Percentiles rank a stretch among this genome's conserved stretches.
phyloP scores from a whole-genome alignment of 2,329 filamentous ascomycete genomes.

The Sclerotinia trifoliorum region DNA sequence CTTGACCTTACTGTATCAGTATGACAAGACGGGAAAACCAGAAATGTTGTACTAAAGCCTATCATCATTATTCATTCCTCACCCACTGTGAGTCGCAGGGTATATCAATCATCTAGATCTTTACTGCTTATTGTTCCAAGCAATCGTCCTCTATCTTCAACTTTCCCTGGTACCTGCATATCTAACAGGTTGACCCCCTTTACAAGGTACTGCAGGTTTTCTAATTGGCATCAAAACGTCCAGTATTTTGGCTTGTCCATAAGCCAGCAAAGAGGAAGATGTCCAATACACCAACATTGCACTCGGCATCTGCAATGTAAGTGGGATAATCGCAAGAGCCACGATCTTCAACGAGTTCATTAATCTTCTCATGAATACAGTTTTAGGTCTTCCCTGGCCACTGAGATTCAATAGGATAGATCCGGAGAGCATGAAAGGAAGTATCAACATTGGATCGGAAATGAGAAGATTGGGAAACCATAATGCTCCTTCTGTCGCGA shows the following conservation, averaged over 20 bases:
- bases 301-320: slow-evolving; percentile 44
- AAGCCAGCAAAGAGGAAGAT: slow-evolving; percentile 45
- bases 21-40: neutral
- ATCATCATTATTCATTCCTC: slow-evolving; percentile 11
- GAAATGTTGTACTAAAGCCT: neutral
- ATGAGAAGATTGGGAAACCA: slow-evolving; percentile 59
- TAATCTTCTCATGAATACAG: slow-evolving; percentile 32
- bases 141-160: neutral
- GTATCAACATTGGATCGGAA: slow-evolving; percentile 50
- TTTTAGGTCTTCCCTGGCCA: slow-evolving; percentile 23
- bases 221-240: slow-evolving; percentile 43
- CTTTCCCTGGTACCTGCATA: slow-evolving; percentile 7
- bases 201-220: slow-evolving; percentile 38
- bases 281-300: slow-evolving; percentile 53
- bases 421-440: slow-evolving; percentile 50
- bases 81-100: neutral
- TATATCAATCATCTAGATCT: slow-evolving; percentile 10
- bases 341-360: slow-evolving; percentile 41
- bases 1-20: neutral
- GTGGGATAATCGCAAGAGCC: slow-evolving; percentile 44
- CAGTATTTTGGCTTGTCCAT: slow-evolving; percentile 43
- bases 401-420: slow-evolving; percentile 50
- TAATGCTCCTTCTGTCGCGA: slow-evolving; percentile 56
- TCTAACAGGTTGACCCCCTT: slow-evolving; percentile 13
- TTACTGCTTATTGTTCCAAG: slow-evolving; percentile 1